Base-by-base conservation (phyloP, 768 basidiomycete species). In the Calocera cornea region DNA sequence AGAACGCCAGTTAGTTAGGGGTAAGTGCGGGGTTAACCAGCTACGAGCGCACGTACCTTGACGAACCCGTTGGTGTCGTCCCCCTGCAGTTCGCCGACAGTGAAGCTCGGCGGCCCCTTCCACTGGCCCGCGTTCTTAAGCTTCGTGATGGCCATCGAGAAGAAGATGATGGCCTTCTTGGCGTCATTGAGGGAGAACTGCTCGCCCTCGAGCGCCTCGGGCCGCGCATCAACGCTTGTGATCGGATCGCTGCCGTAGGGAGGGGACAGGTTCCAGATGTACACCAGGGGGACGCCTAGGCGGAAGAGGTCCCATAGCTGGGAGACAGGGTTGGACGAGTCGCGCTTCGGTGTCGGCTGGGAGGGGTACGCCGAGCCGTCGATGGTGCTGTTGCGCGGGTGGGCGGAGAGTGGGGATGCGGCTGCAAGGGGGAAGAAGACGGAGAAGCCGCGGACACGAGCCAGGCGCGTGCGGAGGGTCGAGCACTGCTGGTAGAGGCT, bases 261-360 rank as follows among this genome's bases (percentile, higher is more conserved):
- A 41, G 77, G 76, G 49, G 75, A 73, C 67, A 97, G 86, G 79
- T 99, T 95, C 82, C 92, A 95, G 72, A 99, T 86, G 80, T 90
- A 97, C 79, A 93, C 95, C 72, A 98, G 88, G 50, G 94, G 88
- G 63, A 92, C 87, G 68, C 97, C 97, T 38, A 93, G 84, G 44
- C 93, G 87, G 78, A 99, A 90, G 75, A 90, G 87, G 74, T 92
- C 90, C 88, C 95, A 95, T 64, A 97, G 86, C 76, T 93, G 91
- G 60, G 89, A 87, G 73, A 99, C 95, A 40, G 93, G 92, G 79
- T 97, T 94, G 47, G 88, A 89, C 36, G 89, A 90, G 76, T 86
- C 86, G 67, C 90, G 83, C 22, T 60, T 60, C 19, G n/a, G n/a
- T n/a, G n/a, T n/a, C n/a, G 24, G 54, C 31, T 60, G 54, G 31